A percentile compares a stretch with the other conserved stretches of the same genome.
These are phyloP conservation scores for Echium plantagineum DNA, from an alignment of 257 asterid species.

Conservation along the genomic window DNA sequence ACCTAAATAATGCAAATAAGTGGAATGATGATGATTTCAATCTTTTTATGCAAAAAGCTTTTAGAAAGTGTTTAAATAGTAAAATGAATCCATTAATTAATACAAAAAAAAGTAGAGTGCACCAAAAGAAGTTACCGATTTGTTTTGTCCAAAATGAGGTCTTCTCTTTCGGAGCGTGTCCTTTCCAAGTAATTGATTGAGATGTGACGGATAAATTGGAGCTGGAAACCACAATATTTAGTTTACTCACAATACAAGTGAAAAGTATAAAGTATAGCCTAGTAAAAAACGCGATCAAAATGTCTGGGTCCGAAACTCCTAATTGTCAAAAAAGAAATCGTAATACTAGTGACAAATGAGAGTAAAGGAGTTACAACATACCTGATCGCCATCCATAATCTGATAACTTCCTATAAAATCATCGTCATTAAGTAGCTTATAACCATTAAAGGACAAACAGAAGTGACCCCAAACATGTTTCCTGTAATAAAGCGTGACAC, in stretches of 20 bases:
- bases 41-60: no score
- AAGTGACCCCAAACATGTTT: conserved; percentile 80
- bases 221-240: conserved; percentile 33
- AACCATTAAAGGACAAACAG: conserved; percentile 61
- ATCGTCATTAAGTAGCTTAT: conserved; percentile 39
- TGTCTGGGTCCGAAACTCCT: no score
- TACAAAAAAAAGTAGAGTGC: not conserved
- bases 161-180: conserved; percentile 21
- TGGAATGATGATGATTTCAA: no score
- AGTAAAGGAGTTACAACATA: conserved; percentile 16
- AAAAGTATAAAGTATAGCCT: no score
- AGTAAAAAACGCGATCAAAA: no score
- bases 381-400: conserved; percentile 82
- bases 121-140: conserved; percentile 29
- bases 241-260: no score
- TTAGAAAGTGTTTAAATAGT: no score
- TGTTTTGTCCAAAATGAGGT: conserved; percentile 14
- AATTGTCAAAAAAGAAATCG: no score
- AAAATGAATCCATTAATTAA: no score
- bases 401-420: conserved; percentile 44
- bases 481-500: conserved; percentile 28
- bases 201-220: conserved; percentile 51
- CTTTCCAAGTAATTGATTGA: conserved; percentile 33
- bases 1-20: no score
- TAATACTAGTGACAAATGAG: not conserved